Conservation (phyloP, 768 basidiomycete species). For the Lactarius deliciosus region DNA sequence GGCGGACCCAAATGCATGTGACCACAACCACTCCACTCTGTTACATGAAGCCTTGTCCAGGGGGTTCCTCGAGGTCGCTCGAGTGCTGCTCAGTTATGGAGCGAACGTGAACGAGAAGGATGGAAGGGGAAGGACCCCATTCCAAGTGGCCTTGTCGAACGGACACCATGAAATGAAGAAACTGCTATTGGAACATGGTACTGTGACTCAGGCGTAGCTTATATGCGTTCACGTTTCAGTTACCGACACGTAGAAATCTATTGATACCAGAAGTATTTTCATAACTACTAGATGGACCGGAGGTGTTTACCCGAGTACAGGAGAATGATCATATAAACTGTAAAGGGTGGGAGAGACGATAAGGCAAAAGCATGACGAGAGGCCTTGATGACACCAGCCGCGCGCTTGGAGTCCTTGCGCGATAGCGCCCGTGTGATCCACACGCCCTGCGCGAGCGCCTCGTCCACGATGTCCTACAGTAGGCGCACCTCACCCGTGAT, state of each 20-base stretch:
- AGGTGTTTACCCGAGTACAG: no score
- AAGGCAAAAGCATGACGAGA: no score
- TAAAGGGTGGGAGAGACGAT: no score
- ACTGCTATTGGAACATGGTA: background rate
- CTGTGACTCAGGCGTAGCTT: background rate
- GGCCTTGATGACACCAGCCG: background rate
- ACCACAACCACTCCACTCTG: background rate
- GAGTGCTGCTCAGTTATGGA: background rate
- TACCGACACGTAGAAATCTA: background rate
- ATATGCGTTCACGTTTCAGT: background rate
- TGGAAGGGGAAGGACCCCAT: background rate
- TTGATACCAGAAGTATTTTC: no score
- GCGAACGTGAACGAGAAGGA: background rate
- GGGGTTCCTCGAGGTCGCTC: background rate
- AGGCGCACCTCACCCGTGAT: slow-evolving; percentile 69
- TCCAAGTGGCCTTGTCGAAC: background rate
- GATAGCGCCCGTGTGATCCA: slow-evolving; percentile 83
- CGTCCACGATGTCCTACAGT: slow-evolving; percentile 92
- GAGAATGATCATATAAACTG: no score
- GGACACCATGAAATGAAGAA: background rate
- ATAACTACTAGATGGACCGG: no score
- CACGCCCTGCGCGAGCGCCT: slow-evolving; percentile 76
- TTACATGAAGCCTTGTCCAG: background rate
- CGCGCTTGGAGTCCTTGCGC: slow-evolving; percentile 79
- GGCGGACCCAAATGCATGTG: background rate